phyloP scores from a whole-genome alignment of 176 grass and related monocot genomes.

The Raddia distichophylla region DNA sequence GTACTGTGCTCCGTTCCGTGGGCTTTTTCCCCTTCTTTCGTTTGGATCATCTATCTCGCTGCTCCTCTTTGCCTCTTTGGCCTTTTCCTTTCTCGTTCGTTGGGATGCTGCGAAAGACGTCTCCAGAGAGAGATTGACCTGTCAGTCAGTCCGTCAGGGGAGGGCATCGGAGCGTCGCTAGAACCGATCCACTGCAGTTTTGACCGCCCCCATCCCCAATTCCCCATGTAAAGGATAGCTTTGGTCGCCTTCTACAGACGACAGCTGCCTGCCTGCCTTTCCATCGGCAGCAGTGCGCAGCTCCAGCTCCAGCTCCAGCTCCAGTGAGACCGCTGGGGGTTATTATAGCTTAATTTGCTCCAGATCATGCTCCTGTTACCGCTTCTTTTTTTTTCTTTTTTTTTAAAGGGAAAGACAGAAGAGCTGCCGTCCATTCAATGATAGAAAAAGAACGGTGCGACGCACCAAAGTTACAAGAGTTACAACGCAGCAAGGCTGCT shows the following conservation, averaged over 20 bases:
- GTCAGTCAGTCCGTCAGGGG: neutral
- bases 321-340: neutral
- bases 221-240: neutral
- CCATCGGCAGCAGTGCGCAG: too few relatives aligned
- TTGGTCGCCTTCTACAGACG: neutral
- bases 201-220: neutral
- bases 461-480: too few relatives aligned
- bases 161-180: neutral
- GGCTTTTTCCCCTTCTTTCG: neutral
- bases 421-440: too few relatives aligned
- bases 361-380: too few relatives aligned
- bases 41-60: neutral
- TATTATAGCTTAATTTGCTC: too few relatives aligned
- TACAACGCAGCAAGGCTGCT: too few relatives aligned
- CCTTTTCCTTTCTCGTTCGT: constrained; percentile 38
- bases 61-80: constrained; percentile 10
- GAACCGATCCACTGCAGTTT: neutral
- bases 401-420: too few relatives aligned
- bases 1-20: neutral
- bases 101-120: constrained; percentile 39
- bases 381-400: too few relatives aligned
- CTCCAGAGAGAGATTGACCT: constrained; percentile 32
- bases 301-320: neutral
- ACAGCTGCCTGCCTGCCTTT: neutral
- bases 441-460: too few relatives aligned